These are phyloP conservation scores for Aspergillus carlsbadensis DNA, from an alignment of 495 filamentous ascomycete species.

Conservation along the genomic window DNA sequence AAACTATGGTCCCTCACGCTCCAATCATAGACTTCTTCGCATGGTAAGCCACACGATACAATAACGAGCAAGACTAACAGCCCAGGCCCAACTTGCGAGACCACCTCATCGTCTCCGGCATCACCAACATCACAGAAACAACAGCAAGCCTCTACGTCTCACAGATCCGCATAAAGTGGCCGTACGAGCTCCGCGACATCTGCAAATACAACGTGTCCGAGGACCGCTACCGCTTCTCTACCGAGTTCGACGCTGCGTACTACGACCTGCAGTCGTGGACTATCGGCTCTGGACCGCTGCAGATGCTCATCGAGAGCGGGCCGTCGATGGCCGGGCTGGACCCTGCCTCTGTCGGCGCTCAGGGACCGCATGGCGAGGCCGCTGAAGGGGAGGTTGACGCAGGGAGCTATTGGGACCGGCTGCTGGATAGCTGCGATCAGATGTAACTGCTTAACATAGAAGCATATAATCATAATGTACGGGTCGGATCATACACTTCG, in stretches of 20 bases:
- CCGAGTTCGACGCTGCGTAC: slow-evolving; percentile 9
- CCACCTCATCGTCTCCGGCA: slow-evolving; percentile 13
- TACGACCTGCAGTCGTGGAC: slow-evolving; percentile 14
- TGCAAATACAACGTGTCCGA: slow-evolving; percentile 11
- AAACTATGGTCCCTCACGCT: slow-evolving; percentile 11
- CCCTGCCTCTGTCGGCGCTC: not conserved
- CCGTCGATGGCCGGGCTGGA: not conserved
- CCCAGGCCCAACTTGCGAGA: slow-evolving; percentile 14
- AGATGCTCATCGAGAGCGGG: slow-evolving; percentile 10
- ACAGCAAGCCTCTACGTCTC: slow-evolving; percentile 8
- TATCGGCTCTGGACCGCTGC: not conserved
- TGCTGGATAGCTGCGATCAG: slow-evolving; percentile 6
- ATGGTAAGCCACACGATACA: not conserved
- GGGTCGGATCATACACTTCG: not conserved
- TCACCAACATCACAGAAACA: slow-evolving; percentile 4
- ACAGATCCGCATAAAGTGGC: slow-evolving; percentile 10
- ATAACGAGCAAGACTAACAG: not conserved
- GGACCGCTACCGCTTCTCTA: slow-evolving; percentile 8
- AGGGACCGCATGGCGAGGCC: not conserved
- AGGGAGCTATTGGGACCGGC: slow-evolving; percentile 8
- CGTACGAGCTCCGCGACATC: slow-evolving; percentile 13
- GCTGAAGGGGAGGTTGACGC: not conserved
- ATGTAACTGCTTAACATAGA: not conserved
- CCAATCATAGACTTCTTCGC: slow-evolving; percentile 13
- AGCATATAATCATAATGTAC: not conserved